phyloP scores from a whole-genome alignment of 169 alveolate genomes.

The Plasmodium inui region DNA sequence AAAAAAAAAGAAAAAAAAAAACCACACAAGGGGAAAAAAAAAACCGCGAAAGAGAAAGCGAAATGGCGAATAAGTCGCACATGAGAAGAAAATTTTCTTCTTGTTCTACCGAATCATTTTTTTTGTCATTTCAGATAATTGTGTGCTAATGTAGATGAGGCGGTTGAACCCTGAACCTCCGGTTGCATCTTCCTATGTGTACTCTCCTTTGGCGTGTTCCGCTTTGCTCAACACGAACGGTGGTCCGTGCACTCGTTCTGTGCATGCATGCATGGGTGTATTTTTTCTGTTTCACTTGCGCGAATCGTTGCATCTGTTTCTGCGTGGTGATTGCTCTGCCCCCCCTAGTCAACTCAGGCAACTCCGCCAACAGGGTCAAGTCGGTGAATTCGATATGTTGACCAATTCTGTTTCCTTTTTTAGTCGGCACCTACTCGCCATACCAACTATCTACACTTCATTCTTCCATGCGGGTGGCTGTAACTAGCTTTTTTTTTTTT shows the following conservation, averaged over 20 bases:
- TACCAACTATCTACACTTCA: not conserved
- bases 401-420: not conserved
- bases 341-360: not conserved
- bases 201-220: not conserved
- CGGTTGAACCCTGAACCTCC: not conserved
- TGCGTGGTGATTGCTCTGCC: not conserved
- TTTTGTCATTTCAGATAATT: not conserved
- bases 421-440: not conserved
- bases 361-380: not conserved
- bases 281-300: not conserved
- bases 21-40: not conserved
- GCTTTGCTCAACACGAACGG: not conserved
- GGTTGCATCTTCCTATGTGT: not conserved
- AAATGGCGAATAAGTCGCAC: conserved; percentile 8
- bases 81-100: not conserved
- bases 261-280: conserved; percentile 4
- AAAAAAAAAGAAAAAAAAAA: not conserved
- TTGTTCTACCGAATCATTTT: not conserved
- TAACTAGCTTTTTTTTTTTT: not conserved
- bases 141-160: not conserved
- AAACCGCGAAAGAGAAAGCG: not conserved
- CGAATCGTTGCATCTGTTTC: not conserved
- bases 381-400: not conserved
- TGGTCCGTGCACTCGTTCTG: not conserved
- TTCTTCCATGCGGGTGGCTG: not conserved